Conservation (phyloP, 345 rosid species). For the Aquilaria sinensis region DNA sequence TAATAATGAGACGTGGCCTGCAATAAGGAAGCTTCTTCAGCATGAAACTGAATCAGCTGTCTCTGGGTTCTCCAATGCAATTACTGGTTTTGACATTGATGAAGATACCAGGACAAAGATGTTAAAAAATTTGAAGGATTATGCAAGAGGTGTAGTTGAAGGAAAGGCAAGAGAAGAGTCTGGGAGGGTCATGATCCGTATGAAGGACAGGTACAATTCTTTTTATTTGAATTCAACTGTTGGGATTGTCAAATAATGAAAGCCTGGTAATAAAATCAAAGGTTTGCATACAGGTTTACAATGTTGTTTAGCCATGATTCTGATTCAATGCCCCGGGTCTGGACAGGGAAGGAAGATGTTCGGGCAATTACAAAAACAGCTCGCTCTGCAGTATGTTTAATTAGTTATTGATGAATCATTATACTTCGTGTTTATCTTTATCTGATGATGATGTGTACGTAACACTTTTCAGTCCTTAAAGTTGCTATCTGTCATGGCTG, state of each 20-base stretch:
- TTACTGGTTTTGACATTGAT: slow-evolving; percentile 79
- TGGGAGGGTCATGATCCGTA: slow-evolving; percentile 72
- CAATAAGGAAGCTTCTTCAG: slow-evolving; percentile 70
- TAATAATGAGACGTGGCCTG: slow-evolving; percentile 74
- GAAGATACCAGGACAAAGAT: slow-evolving; percentile 51
- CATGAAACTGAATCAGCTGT: slow-evolving; percentile 68
- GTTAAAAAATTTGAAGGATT: slow-evolving; percentile 47
- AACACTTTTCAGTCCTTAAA: slow-evolving; percentile 66
- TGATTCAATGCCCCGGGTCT: slow-evolving; percentile 97
- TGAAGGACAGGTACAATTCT: slow-evolving; percentile 79
- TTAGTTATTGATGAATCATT: not conserved
- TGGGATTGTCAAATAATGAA: slow-evolving; percentile 11
- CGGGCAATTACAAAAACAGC: slow-evolving; percentile 88
- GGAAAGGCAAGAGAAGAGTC: slow-evolving; percentile 90
- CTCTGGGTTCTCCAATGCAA: slow-evolving; percentile 54
- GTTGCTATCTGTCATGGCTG: slow-evolving; percentile 84
- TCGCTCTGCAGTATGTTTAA: slow-evolving; percentile 67
- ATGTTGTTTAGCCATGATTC: slow-evolving; percentile 85
- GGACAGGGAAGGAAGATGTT: slow-evolving; percentile 99
- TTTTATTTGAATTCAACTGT: slow-evolving; percentile 11
- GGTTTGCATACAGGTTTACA: slow-evolving; percentile 57
- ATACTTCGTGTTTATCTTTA: not conserved
- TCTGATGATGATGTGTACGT: slow-evolving; percentile 14
- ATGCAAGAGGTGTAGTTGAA: slow-evolving; percentile 77
- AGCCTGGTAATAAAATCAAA: slow-evolving; percentile 14